A percentile compares a stretch with the other conserved stretches of the same genome.
Conservation (phyloP, 495 filamentous ascomycete genomes). For the Durotheca rogersii region DNA sequence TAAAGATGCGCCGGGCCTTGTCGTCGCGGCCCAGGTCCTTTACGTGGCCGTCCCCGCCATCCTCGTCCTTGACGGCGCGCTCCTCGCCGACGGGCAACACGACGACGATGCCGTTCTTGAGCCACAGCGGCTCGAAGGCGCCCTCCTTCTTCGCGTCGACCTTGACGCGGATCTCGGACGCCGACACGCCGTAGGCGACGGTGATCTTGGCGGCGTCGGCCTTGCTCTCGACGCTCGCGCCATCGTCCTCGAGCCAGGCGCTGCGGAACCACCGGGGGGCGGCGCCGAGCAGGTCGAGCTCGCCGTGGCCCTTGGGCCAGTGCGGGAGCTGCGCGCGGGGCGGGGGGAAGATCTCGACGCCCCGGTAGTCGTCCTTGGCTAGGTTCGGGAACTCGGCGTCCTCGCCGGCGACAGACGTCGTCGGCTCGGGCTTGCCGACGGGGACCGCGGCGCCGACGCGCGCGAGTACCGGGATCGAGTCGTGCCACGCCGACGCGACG, state of each 20-base stretch:
- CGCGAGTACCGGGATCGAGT: slow-evolving; percentile 63
- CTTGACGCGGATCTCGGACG: slow-evolving; percentile 38
- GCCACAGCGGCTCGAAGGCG: slow-evolving; percentile 52
- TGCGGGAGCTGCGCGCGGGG: slow-evolving; percentile 28
- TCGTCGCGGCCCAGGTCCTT: slow-evolving; percentile 29
- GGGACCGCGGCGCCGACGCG: slow-evolving; percentile 60
- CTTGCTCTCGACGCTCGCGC: slow-evolving; percentile 49
- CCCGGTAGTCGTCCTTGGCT: slow-evolving; percentile 62
- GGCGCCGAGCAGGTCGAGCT: slow-evolving; percentile 28
- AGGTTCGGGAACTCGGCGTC: slow-evolving; percentile 53
- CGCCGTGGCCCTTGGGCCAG: slow-evolving; percentile 17
- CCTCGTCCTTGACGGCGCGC: slow-evolving; percentile 43
- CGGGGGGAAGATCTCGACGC: slow-evolving; percentile 65
- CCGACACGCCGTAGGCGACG: slow-evolving; percentile 49
- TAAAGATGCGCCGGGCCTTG: slow-evolving; percentile 30
- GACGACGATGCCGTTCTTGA: slow-evolving; percentile 49
- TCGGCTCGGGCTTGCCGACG: slow-evolving; percentile 58
- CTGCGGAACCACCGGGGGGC: slow-evolving; percentile 41
- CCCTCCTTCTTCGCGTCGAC: slow-evolving; percentile 42
- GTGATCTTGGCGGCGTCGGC: slow-evolving; percentile 47
- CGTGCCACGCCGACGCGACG: slow-evolving; percentile 58
- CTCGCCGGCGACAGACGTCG: slow-evolving; percentile 55
- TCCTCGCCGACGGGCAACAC: slow-evolving; percentile 55
- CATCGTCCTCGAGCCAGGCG: slow-evolving; percentile 67
- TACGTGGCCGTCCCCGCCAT: slow-evolving; percentile 14